Evolutionary conservation across 1,284 basidiomycete genomes (phyloP), one percentile per base, ranked within the genome.

Genomic region (Ustilago sp.): DNA sequence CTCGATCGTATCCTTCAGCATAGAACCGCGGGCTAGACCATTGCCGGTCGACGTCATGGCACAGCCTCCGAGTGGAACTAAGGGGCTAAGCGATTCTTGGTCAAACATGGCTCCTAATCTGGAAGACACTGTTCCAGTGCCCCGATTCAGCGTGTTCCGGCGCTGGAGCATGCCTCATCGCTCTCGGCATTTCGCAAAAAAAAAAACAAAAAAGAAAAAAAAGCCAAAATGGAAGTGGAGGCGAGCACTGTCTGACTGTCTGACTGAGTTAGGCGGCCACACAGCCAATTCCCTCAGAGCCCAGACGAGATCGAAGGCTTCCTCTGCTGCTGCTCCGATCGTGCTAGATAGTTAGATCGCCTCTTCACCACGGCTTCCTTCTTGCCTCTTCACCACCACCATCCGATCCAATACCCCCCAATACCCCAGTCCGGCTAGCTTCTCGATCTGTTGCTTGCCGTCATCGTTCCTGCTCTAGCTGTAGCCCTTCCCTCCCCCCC

Each of bases 41-140:
- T 67, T 67, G 64, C 58, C 48, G 19, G 35, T 48, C 61, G 53
- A 73, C 70, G 70, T 73, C 70, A 73, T 52, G 43, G 31, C 64
- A 61, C 64, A 72, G 57, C 60, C 53, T n/a, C 50, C 36, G 19
- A 17, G 15, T 57, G 31, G 23, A 50, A n/a, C 53, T 48, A 23
- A 17, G 0, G 11, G 19, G 19, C 19, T 19, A 41, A 32, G 41
- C 52, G 59, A 64, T 64, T 64, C 62, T 57, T 58, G 55, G 32
- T 35, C 3, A 45, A 45, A 11, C 54, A 57, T 41, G 23, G 60
- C 55, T 62, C 58, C 55, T 62, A 58, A 53, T 38, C 55, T 53
- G 59, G 47, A 61, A 52, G 28, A 64, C 59, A 71, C 59, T 62
- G 54, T n/a, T 36, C 23, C 43, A 51, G 17, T 62, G 68, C 59